Evolutionary conservation across 352 stramenopile species (phyloP).

Genomic region (Pythium apleroticum): DNA sequence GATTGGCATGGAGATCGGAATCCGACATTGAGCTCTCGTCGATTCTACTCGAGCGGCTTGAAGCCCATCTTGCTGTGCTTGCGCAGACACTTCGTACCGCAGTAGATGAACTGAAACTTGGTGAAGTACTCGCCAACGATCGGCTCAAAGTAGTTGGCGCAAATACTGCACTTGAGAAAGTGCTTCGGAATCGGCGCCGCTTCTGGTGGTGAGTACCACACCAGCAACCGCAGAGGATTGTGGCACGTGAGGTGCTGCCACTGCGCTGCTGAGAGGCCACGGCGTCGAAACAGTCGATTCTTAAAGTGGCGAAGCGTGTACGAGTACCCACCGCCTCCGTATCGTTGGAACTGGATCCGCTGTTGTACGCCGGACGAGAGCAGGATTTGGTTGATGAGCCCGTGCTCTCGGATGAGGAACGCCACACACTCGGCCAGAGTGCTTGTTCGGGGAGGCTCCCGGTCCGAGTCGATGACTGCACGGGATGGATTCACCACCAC

Average conservation of each 20-base stretch:
- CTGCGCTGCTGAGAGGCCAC: constrained; percentile 36
- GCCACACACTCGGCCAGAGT: constrained; percentile 41
- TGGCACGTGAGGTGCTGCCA: constrained; percentile 42
- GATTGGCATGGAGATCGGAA: too few species aligned
- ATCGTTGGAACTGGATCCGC: constrained; percentile 65
- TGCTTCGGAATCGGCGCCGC: constrained; percentile 63
- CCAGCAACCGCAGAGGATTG: constrained; percentile 51
- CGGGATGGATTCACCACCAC: constrained; percentile 38
- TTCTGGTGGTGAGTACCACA: constrained; percentile 62
- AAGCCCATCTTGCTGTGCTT: constrained; percentile 69
- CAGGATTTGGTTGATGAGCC: constrained; percentile 38
- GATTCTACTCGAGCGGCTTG: constrained; percentile 22
- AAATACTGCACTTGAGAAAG: constrained; percentile 78
- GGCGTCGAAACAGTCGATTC: constrained; percentile 28
- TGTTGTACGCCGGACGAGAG: constrained; percentile 68
- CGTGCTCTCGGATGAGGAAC: constrained; percentile 30
- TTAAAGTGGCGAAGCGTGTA: constrained; percentile 61
- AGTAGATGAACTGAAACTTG: constrained; percentile 85
- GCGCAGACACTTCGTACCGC: constrained; percentile 78
- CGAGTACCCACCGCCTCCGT: constrained; percentile 67
- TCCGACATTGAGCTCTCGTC: neutral
- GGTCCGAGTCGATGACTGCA: neutral
- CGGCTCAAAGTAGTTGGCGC: constrained; percentile 67
- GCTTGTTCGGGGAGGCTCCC: constrained; percentile 44
- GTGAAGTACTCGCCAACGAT: constrained; percentile 87